These are phyloP conservation scores for Pestalotiopsis sp. DNA, from an alignment of 2,329 filamentous ascomycete species.

Conservation along the genomic window DNA sequence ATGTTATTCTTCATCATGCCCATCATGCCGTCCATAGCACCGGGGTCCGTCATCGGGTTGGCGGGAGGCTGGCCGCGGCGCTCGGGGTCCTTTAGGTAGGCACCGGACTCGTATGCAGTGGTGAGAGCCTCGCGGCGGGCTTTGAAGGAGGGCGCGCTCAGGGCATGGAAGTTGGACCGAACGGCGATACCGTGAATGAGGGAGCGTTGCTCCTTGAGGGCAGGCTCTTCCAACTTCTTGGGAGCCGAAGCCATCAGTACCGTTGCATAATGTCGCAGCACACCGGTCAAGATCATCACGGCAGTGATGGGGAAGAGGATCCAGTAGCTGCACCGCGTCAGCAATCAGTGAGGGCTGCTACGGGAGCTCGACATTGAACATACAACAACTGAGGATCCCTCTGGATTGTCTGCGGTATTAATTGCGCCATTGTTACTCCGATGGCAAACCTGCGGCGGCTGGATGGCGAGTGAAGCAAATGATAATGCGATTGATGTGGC, in stretches of 20 bases:
- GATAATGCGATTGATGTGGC: background rate
- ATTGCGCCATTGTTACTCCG: constrained; percentile 70
- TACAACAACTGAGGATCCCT: constrained; percentile 98
- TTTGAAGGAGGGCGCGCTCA: constrained; percentile 78
- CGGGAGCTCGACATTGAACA: constrained; percentile 33
- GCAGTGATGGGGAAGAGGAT: constrained; percentile 96
- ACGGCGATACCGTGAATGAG: constrained; percentile 84
- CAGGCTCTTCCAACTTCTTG: constrained; percentile 75
- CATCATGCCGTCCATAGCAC: constrained; percentile 99
- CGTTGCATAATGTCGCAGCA: constrained; percentile 93
- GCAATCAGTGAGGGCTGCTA: constrained; percentile 7
- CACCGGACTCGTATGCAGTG: constrained; percentile 79
- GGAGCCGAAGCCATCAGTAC: constrained; percentile 85
- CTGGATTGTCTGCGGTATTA: constrained; percentile 91
- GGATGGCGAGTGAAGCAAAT: background rate
- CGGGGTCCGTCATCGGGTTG: constrained; percentile 94
- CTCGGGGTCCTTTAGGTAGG: constrained; percentile 88
- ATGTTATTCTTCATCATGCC: constrained; percentile 99
- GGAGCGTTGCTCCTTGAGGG: constrained; percentile 83
- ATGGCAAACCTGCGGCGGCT: background rate
- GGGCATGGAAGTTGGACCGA: constrained; percentile 77
- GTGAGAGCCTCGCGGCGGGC: constrained; percentile 79
- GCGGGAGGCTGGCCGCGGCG: constrained; percentile 82
- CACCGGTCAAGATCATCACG: constrained; percentile 96
- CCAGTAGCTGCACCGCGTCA: constrained; percentile 75